Conservation (phyloP, 179 eudicot genomes). For the Beta macrorhiza region DNA sequence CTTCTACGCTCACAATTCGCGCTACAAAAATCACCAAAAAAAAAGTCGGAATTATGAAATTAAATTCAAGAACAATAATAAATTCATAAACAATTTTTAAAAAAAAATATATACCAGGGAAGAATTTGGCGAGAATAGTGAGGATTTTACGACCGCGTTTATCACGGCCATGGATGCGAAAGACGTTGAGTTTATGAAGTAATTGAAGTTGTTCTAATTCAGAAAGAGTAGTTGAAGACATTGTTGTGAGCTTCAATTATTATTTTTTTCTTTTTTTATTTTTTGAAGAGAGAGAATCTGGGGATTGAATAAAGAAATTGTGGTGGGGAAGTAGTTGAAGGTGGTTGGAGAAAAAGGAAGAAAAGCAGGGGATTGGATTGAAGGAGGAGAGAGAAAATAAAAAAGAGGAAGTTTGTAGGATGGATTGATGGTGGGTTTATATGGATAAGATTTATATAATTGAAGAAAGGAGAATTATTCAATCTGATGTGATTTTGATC, state of each 20-base stretch:
- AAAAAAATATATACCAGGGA: constrained; percentile 45
- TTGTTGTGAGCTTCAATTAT: not conserved
- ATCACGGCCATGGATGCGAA: constrained; percentile 71
- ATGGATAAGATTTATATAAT: too few relatives aligned
- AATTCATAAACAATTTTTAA: too few relatives aligned
- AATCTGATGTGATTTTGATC: too few relatives aligned
- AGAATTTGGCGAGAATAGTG: constrained; percentile 60
- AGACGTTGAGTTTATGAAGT: constrained; percentile 47
- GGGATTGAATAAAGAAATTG: not conserved
- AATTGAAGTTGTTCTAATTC: constrained; percentile 36
- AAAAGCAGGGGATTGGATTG: not conserved
- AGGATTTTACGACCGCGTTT: constrained; percentile 57
- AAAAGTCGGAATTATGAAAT: not conserved
- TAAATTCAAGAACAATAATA: not conserved
- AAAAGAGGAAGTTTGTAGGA: too few relatives aligned
- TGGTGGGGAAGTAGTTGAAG: not conserved
- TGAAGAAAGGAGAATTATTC: too few relatives aligned
- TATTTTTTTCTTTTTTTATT: not conserved
- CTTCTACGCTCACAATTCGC: constrained; percentile 46
- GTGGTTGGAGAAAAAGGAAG: not conserved
- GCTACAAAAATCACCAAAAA: constrained; percentile 27
- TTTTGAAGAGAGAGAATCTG: not conserved
- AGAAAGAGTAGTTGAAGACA: not conserved
- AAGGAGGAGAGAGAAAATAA: not conserved
- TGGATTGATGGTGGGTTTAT: too few relatives aligned